A percentile compares a stretch with the other conserved stretches of the same genome.
Evolutionary conservation across 345 rosid species (phyloP).

Genomic region (Eucalyptus sp.): DNA sequence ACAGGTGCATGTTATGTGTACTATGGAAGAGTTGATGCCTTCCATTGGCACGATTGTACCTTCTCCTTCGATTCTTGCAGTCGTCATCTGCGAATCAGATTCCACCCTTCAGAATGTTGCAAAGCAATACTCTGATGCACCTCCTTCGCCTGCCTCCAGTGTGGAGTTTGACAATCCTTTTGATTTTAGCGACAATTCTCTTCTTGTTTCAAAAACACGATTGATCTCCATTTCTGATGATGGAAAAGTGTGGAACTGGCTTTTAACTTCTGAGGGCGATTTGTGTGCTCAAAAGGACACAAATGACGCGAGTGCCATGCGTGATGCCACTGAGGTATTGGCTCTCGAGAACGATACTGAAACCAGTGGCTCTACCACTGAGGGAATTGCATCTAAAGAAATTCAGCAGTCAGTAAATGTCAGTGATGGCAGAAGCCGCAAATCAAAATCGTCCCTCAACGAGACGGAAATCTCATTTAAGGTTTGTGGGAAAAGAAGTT

Average conservation of each 20-base stretch:
- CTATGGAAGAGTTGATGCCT: constrained; percentile 85
- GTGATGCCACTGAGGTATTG: constrained; percentile 12
- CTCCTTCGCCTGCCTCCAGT: constrained; percentile 23
- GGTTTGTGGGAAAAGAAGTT: constrained; percentile 20
- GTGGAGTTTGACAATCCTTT: constrained; percentile 76
- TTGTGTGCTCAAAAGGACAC: constrained; percentile 30
- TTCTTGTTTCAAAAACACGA: constrained; percentile 58
- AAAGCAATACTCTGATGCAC: constrained; percentile 47
- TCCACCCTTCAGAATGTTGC: constrained; percentile 72
- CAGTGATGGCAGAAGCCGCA: constrained; percentile 21
- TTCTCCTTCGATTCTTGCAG: constrained; percentile 64
- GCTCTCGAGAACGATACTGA: constrained; percentile 5
- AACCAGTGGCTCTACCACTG: constrained; percentile 10
- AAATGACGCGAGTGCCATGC: constrained; percentile 6
- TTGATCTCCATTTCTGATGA: constrained; percentile 86
- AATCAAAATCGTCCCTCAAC: constrained; percentile 12
- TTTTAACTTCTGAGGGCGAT: constrained; percentile 68
- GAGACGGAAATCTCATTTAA: constrained; percentile 41
- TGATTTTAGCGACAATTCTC: constrained; percentile 70
- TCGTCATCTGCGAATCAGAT: constrained; percentile 56
- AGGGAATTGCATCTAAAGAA: constrained; percentile 15
- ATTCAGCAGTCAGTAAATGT: constrained; percentile 13
- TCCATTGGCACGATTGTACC: constrained; percentile 74
- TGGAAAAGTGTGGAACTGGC: constrained; percentile 95
- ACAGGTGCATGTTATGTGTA: constrained; percentile 74